phyloP scores from a whole-genome alignment of 2,329 filamentous ascomycete species.

The Calonectria crousiana region DNA sequence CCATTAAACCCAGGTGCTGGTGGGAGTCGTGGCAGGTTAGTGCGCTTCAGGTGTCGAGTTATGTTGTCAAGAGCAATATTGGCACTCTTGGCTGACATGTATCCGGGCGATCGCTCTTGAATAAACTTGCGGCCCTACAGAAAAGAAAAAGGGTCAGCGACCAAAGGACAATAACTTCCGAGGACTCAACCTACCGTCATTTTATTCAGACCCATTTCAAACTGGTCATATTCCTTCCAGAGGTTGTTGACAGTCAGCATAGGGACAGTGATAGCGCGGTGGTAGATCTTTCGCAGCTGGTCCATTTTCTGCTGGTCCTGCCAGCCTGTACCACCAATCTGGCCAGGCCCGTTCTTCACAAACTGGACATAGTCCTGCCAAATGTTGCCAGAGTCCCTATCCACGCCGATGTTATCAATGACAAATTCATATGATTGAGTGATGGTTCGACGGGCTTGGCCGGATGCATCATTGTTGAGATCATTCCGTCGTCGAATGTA shows the following conservation, averaged over 20 bases:
- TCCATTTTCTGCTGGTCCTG: conserved; percentile 99
- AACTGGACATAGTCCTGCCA: conserved; percentile 98
- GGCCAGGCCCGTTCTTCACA: conserved; percentile 87
- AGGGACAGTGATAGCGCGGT: conserved; percentile 88
- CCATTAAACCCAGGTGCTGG: conserved; percentile 90
- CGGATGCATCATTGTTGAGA: conserved; percentile 79
- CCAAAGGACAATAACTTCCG: conserved; percentile 18
- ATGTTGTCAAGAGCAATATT: conserved; percentile 93
- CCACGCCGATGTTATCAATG: conserved; percentile 88
- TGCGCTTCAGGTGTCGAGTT: conserved; percentile 79
- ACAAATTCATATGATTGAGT: conserved; percentile 93
- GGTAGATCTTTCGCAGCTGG: conserved; percentile 89
- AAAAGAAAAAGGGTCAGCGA: conserved; percentile 34
- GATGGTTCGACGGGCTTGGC: conserved; percentile 82
- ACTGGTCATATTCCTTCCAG: conserved; percentile 98
- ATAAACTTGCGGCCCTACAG: conserved; percentile 91
- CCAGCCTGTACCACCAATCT: conserved; percentile 88
- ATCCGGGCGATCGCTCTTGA: conserved; percentile 90
- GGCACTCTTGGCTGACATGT: conserved; percentile 95
- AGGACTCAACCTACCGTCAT: conserved; percentile 73
- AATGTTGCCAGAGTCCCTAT: conserved; percentile 88
- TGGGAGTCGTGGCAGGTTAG: conserved; percentile 83
- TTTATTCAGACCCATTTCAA: conserved; percentile 95
- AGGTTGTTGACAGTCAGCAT: conserved; percentile 84
- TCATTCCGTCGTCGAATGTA: conserved; percentile 95